These are phyloP conservation scores for Avena eriantha DNA, from an alignment of 176 grass and related monocot species.

Conservation along the genomic window DNA sequence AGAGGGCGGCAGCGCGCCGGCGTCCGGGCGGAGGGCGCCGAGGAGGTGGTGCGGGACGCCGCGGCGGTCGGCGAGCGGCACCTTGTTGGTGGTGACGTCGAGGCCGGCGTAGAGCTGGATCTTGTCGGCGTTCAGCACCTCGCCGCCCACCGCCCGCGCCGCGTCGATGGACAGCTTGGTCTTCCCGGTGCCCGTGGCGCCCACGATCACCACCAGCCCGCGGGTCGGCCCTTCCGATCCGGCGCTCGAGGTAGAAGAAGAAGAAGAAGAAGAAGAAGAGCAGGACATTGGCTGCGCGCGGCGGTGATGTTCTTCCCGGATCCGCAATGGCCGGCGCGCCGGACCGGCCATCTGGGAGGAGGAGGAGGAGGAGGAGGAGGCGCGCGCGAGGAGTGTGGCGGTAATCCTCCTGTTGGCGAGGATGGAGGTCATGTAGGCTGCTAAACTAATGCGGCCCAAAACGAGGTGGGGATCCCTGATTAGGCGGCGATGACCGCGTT, in stretches of 20 bases:
- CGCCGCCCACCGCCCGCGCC: slow-evolving; percentile 42
- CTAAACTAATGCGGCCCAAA: slow-evolving; percentile 24
- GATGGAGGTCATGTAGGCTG: slow-evolving; percentile 28
- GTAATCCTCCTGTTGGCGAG: slow-evolving; percentile 34
- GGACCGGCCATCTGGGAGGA: not conserved
- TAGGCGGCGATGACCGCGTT: slow-evolving; percentile 21
- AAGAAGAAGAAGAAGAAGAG: not conserved
- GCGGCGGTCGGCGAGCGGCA: slow-evolving; percentile 48
- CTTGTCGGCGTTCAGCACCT: slow-evolving; percentile 87
- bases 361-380: not conserved
- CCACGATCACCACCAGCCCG: slow-evolving; percentile 68
- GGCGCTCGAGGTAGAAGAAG: not conserved
- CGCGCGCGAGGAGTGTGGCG: slow-evolving; percentile 9
- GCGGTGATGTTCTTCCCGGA: not conserved
- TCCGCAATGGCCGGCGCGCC: slow-evolving; percentile 18
- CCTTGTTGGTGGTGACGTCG: slow-evolving; percentile 88
- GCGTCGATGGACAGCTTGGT: slow-evolving; percentile 83
- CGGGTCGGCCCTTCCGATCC: not conserved
- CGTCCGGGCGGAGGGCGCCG: slow-evolving; percentile 52
- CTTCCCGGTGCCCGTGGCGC: slow-evolving; percentile 82
- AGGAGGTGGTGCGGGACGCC: slow-evolving; percentile 81
- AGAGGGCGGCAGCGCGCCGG: slow-evolving; percentile 48
- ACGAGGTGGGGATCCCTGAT: slow-evolving; percentile 3
- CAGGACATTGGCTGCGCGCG: not conserved
- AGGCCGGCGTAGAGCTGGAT: slow-evolving; percentile 81